Evolutionary conservation across 148 eudicot species (phyloP).

Genomic region (Chenopodium album): DNA sequence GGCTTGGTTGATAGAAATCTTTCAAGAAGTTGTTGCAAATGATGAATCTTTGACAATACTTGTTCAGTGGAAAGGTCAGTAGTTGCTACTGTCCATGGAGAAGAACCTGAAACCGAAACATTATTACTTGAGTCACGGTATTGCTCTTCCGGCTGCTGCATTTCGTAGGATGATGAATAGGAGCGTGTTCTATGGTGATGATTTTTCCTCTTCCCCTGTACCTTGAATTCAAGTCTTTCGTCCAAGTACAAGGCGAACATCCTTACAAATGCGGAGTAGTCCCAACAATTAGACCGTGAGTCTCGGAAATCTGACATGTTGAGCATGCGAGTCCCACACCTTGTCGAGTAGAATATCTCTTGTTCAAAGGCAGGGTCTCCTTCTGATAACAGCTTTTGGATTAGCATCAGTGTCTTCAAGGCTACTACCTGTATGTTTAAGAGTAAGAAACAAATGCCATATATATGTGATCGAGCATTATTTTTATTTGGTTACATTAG

Average conservation of each 20-base stretch:
- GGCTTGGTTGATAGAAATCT: conserved; percentile 81
- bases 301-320: conserved; percentile 84
- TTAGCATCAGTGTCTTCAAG: conserved; percentile 64
- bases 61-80: conserved; percentile 41
- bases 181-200: neutral
- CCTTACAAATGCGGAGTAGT: conserved; percentile 76
- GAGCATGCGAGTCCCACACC: conserved; percentile 80
- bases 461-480: neutral
- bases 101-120: conserved; percentile 15
- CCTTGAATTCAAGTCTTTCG: conserved; percentile 62
- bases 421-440: conserved; percentile 55
- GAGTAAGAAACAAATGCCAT: neutral
- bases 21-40: conserved; percentile 69
- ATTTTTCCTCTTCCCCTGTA: conserved; percentile 51
- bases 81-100: conserved; percentile 31
- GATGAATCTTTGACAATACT: conserved; percentile 48
- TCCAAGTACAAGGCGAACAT: conserved; percentile 70
- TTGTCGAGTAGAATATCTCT: conserved; percentile 77
- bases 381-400: conserved; percentile 64
- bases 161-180: conserved; percentile 21
- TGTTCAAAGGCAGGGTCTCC: conserved; percentile 72
- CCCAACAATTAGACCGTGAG: conserved; percentile 60
- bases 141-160: conserved; percentile 17
- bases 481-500: neutral
- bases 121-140: neutral